These are phyloP conservation scores for Aspergillus floridensis DNA, from an alignment of 2,329 filamentous ascomycete genomes.

Conservation along the genomic window DNA sequence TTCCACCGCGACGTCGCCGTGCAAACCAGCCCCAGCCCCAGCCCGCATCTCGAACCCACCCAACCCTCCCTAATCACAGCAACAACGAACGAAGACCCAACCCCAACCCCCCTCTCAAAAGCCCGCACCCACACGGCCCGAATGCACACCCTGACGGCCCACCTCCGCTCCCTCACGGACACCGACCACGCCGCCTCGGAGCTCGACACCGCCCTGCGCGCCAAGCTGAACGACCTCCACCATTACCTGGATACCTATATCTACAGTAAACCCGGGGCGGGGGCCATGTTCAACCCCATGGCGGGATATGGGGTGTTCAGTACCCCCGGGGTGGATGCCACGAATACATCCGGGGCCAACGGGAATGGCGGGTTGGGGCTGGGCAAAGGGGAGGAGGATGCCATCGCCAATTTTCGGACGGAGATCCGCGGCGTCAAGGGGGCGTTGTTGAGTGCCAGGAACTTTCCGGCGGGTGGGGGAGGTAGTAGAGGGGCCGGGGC, in stretches of 20 bases:
- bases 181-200: constrained; percentile 36
- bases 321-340: constrained; percentile 27
- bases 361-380: constrained; percentile 17
- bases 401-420: constrained; percentile 56
- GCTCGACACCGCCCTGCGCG: constrained; percentile 34
- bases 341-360: constrained; percentile 3
- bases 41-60: constrained; percentile 28
- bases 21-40: constrained; percentile 53
- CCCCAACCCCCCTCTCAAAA: constrained; percentile 16
- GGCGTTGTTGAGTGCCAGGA: constrained; percentile 60
- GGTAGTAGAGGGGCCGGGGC: constrained; percentile 22
- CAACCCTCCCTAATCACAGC: constrained; percentile 11
- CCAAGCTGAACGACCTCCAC: constrained; percentile 45
- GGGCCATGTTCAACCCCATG: constrained; percentile 23
- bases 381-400: constrained; percentile 52
- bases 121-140: constrained; percentile 43
- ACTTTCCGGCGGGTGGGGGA: constrained; percentile 50
- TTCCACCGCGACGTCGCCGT: constrained; percentile 64
- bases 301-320: constrained; percentile 36
- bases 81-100: constrained; percentile 13
- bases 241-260: constrained; percentile 53
- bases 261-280: constrained; percentile 32
- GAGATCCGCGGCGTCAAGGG: constrained; percentile 65
- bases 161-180: constrained; percentile 49
- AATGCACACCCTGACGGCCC: constrained; percentile 51